phyloP scores from a whole-genome alignment of 129 eudicot genomes.

The Helichrysum umbraculigerum region DNA sequence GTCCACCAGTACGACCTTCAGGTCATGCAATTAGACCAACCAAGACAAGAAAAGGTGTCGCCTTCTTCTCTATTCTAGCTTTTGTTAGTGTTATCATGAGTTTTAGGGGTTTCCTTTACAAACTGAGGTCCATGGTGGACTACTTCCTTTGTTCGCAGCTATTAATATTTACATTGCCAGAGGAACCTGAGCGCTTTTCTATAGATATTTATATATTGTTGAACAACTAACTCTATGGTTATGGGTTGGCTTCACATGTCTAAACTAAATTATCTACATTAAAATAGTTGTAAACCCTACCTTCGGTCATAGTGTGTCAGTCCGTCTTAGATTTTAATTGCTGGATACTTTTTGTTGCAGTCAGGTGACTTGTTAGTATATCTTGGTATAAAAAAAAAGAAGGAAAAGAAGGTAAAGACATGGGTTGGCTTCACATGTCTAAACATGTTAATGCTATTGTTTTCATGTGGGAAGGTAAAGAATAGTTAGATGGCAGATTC shows the following conservation, averaged over 20 bases:
- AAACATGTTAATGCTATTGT: slow-evolving; percentile 3
- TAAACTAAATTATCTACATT: not conserved
- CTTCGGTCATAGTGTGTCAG: too few relatives aligned
- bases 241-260: not conserved
- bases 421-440: too few relatives aligned
- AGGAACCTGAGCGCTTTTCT: not conserved
- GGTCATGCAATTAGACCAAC: slow-evolving; percentile 44
- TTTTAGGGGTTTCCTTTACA: slow-evolving; percentile 10
- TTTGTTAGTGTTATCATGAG: not conserved
- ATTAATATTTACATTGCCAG: not conserved
- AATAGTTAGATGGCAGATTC: not conserved
- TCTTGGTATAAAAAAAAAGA: not conserved
- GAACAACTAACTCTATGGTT: not conserved
- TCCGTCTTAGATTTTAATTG: not conserved
- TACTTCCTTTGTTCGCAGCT: not conserved
- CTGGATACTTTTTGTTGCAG: not conserved
- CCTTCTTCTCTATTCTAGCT: slow-evolving; percentile 2
- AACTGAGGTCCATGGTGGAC: not conserved
- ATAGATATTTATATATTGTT: not conserved
- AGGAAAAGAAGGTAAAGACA: not conserved
- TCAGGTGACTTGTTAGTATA: not conserved
- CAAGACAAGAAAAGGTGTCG: slow-evolving; percentile 56
- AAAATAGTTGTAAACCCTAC: too few relatives aligned
- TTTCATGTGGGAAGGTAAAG: not conserved
- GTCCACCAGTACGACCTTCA: slow-evolving; percentile 33